Percentiles rank a stretch among this genome's conserved stretches.
These are phyloP conservation scores for Coleophoma cylindrospora DNA, from an alignment of 2,329 filamentous ascomycete genomes.

Conservation along the genomic window DNA sequence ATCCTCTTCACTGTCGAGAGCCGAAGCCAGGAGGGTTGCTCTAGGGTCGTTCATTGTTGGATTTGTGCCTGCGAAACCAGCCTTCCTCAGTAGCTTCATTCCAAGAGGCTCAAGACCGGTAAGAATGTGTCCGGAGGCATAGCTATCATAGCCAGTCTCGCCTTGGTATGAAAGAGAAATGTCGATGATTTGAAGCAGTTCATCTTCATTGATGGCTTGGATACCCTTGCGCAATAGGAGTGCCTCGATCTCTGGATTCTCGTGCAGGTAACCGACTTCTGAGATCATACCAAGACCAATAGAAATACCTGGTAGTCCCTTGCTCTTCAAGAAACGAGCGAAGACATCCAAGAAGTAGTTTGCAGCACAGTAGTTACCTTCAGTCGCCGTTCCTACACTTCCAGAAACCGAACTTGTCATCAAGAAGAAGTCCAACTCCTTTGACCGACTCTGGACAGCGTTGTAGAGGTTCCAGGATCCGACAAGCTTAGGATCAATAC, in stretches of 20 bases:
- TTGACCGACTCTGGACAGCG: not conserved
- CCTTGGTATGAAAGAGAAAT: not conserved
- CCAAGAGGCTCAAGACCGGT: slow-evolving; percentile 4
- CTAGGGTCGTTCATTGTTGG: slow-evolving; percentile 3
- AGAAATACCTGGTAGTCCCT: slow-evolving; percentile 35
- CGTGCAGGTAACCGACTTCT: not conserved
- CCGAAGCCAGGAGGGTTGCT: not conserved
- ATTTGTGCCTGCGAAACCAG: slow-evolving; percentile 4
- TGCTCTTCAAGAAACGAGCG: slow-evolving; percentile 28
- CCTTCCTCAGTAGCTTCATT: not conserved
- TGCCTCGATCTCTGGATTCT: not conserved
- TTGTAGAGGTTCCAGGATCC: not conserved
- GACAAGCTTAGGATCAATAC: not conserved
- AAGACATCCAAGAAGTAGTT: slow-evolving; percentile 29
- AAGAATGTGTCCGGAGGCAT: not conserved
- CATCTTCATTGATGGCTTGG: not conserved
- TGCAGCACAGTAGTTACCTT: not conserved
- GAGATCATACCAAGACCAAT: slow-evolving; percentile 39
- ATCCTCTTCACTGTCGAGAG: slow-evolving; percentile 1
- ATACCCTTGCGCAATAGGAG: not conserved
- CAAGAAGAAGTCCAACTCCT: not conserved
- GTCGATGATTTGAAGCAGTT: not conserved
- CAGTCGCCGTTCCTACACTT: not conserved
- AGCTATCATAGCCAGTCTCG: not conserved
- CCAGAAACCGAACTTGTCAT: not conserved